Base-by-base conservation (phyloP, 352 stramenopile species). In the Aphanomyces stellatus region DNA sequence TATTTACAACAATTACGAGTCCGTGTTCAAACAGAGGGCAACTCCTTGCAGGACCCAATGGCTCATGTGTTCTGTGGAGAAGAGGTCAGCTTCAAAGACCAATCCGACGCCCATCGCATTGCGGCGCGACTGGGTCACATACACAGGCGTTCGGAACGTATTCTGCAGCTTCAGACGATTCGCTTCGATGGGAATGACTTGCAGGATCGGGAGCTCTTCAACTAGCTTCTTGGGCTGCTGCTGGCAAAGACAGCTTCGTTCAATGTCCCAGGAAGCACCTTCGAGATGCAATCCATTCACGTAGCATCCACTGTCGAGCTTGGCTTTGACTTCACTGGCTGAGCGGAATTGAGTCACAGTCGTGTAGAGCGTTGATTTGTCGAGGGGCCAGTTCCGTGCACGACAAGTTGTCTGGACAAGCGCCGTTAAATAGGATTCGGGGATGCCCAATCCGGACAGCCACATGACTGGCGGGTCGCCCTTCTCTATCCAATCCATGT, bases 101-200 rank as follows among this genome's bases (percentile, higher is more conserved):
- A 98, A 76, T 0, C 95, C 95, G 24, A 98, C 90, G 27, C 95
- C 95, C 93, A 98, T 98, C 37, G 95, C 94, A 60, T 98, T 98
- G 11, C 89, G 80, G 17, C 95, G 79, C 25, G 79, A 88, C 75
- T 98, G 93, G 15, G 94, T 98, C 27, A 98, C 93, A 73, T 98
- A 98, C 53, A 98, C 94, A 10, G 95, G 95, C 24, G 94, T 98
- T 22, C 82, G 88, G 76, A 98, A 98, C 1, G 91, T 97, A 70
- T 97, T 96, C 46, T 97, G 88, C 25, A 98, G 75, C 76, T 98
- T 98, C 63, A 98, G 79, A 28, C 96, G 96, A 53, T 84, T 94
- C 24, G 89, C 90, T 74, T 98, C 95, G 70, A 98, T 97, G 13
- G 94, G 95, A 62, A 98, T 98, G 15, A 98, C 88, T 62, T 98